Evolutionary conservation across 345 rosid species (phyloP).

Genomic region (Sisymbrium irio): DNA sequence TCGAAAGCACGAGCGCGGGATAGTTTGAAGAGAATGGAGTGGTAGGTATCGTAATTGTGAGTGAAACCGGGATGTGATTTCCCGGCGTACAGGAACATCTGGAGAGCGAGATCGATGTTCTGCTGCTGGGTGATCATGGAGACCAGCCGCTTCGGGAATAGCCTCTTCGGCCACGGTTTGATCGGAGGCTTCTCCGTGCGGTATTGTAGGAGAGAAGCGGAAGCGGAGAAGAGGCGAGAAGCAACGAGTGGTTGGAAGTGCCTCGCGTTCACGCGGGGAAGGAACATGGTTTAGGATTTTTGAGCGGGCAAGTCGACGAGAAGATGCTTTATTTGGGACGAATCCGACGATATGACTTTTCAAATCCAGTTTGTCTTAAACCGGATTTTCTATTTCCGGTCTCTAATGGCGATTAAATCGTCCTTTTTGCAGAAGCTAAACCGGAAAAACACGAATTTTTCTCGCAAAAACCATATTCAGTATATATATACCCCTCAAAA

Average conservation of each 20-base stretch:
- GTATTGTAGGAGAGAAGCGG: conserved; percentile 35
- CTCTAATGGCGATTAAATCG: neutral
- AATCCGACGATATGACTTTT: neutral
- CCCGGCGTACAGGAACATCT: conserved; percentile 77
- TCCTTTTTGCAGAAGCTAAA: too few relatives aligned
- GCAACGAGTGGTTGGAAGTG: neutral
- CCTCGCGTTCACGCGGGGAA: neutral
- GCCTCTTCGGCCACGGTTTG: conserved; percentile 83
- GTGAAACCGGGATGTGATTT: conserved; percentile 65
- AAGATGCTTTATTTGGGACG: neutral
- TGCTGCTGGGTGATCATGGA: conserved; percentile 76
- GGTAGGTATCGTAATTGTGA: conserved; percentile 72
- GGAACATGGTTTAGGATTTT: conserved; percentile 10
- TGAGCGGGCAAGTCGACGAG: neutral
- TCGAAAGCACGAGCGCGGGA: conserved; percentile 82
- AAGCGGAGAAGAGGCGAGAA: conserved; percentile 6
- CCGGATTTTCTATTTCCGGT: neutral
- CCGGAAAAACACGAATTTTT: too few relatives aligned
- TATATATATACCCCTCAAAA: too few relatives aligned
- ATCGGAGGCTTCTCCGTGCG: conserved; percentile 68
- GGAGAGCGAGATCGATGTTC: conserved; percentile 83
- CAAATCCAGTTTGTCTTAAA: neutral
- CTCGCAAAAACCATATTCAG: too few relatives aligned
- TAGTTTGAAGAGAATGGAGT: conserved; percentile 70
- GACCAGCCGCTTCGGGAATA: conserved; percentile 68